A percentile compares a stretch with the other conserved stretches of the same genome.
phyloP scores from a whole-genome alignment of 176 grass and related monocot species.

The Ampelocalamus luodianensis region DNA sequence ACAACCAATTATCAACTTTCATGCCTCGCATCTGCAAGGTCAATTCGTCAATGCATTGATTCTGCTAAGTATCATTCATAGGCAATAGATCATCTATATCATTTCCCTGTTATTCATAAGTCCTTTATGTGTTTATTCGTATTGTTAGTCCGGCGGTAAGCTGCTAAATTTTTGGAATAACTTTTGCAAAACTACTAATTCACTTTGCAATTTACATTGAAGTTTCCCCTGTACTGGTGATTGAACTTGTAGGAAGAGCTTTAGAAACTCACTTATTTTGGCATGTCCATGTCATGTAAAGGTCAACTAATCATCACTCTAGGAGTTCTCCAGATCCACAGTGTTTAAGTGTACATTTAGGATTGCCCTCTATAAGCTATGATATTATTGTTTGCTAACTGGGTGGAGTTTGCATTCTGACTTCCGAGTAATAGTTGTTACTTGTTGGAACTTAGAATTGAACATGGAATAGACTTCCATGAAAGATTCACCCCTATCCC shows the following conservation, averaged over 20 bases:
- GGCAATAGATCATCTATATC: neutral
- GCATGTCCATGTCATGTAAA: neutral
- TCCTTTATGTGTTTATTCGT: neutral
- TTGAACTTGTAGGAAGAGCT: neutral
- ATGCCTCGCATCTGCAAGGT: neutral
- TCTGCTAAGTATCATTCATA: conserved; percentile 4
- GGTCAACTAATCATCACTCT: conserved; percentile 2
- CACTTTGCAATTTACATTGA: neutral
- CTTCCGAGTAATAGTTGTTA: neutral
- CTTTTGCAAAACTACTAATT: conserved; percentile 10
- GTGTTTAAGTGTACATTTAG: neutral
- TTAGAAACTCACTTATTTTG: conserved; percentile 9
- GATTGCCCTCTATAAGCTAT: neutral
- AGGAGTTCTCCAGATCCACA: neutral
- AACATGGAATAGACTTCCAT: neutral
- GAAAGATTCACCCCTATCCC: neutral
- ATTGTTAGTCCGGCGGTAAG: neutral
- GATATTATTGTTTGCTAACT: neutral
- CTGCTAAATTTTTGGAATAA: conserved; percentile 13
- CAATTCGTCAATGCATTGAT: neutral
- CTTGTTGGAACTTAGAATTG: conserved; percentile 2
- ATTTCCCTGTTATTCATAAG: neutral
- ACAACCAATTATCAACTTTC: conserved; percentile 12
- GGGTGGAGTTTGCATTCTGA: conserved; percentile 3
- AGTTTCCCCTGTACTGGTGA: neutral